phyloP scores from a whole-genome alignment of 1,139 yeast genomes.

The Geotrichum restrictum region DNA sequence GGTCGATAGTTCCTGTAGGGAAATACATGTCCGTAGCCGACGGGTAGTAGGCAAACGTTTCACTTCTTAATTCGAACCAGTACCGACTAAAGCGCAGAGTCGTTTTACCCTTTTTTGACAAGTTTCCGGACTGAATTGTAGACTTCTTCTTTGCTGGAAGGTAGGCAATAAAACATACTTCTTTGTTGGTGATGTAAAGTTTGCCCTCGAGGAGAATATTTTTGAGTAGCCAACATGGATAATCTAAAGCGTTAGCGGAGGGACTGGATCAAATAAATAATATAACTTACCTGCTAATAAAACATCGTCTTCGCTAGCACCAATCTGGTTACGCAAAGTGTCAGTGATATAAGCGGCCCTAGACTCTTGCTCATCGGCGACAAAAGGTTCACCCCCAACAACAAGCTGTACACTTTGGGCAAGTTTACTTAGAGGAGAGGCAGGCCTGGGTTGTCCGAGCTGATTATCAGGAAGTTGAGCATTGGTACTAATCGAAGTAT shows the following conservation, averaged over 20 bases:
- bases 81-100: constrained; percentile 43
- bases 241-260: constrained; percentile 36
- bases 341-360: constrained; percentile 31
- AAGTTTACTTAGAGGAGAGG: constrained; percentile 3
- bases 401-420: constrained; percentile 20
- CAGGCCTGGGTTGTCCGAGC: neutral
- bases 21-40: constrained; percentile 77
- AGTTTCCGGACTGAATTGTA: constrained; percentile 46
- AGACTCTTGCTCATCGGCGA: neutral
- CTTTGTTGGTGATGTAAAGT: constrained; percentile 61
- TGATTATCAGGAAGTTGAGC: neutral
- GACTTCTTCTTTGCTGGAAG: constrained; percentile 52
- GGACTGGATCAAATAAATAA: neutral
- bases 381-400: constrained; percentile 1
- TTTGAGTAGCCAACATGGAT: constrained; percentile 72
- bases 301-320: constrained; percentile 30
- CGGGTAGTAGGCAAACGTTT: constrained; percentile 63
- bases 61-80: constrained; percentile 77
- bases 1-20: constrained; percentile 71
- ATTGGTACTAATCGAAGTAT: neutral
- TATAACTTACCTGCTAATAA: constrained; percentile 30
- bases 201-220: constrained; percentile 87
- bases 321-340: constrained; percentile 30
- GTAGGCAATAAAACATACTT: constrained; percentile 73
- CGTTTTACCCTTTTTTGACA: constrained; percentile 36